A percentile compares a stretch with the other conserved stretches of the same genome.
Evolutionary conservation across 352 stramenopile genomes (phyloP).

Genomic region (Phytophthora pisi): DNA sequence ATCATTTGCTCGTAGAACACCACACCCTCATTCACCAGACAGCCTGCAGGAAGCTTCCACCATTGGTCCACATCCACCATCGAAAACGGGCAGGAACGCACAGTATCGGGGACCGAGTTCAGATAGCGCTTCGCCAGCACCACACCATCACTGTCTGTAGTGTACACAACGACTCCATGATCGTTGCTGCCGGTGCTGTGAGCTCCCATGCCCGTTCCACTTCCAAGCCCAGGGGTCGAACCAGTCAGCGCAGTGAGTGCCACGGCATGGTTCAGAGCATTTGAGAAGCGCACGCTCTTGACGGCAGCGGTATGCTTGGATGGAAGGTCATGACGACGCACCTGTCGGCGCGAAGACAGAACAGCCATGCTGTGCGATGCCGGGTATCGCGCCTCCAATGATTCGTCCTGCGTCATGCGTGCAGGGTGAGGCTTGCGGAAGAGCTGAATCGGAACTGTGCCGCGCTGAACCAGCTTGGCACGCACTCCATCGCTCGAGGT

Average conservation of each 20-base stretch:
- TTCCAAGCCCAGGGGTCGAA: conserved; percentile 57
- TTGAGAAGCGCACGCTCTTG: conserved; percentile 81
- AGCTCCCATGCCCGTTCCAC: conserved; percentile 75
- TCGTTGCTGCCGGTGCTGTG: conserved; percentile 61
- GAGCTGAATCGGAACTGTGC: conserved; percentile 75
- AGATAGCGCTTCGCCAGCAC: conserved; percentile 82
- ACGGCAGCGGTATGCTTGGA: conserved; percentile 75
- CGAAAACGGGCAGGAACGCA: conserved; percentile 74
- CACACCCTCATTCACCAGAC: conserved; percentile 74
- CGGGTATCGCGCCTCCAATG: conserved; percentile 72
- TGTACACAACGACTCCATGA: conserved; percentile 82
- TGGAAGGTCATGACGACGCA: conserved; percentile 77
- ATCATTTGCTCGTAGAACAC: conserved; percentile 92
- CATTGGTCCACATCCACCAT: conserved; percentile 87
- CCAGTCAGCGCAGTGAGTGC: conserved; percentile 51
- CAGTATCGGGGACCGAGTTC: conserved; percentile 70
- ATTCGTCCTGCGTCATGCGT: conserved; percentile 80
- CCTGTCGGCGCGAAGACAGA: conserved; percentile 79
- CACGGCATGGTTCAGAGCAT: conserved; percentile 66
- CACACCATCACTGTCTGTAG: conserved; percentile 73
- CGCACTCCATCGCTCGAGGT: conserved; percentile 63
- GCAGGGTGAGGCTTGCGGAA: conserved; percentile 76
- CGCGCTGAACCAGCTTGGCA: conserved; percentile 72
- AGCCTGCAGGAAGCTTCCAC: conserved; percentile 83
- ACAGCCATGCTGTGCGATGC: conserved; percentile 74